Base-by-base conservation (phyloP, 768 basidiomycete species). In the Hypholoma sublateritium region DNA sequence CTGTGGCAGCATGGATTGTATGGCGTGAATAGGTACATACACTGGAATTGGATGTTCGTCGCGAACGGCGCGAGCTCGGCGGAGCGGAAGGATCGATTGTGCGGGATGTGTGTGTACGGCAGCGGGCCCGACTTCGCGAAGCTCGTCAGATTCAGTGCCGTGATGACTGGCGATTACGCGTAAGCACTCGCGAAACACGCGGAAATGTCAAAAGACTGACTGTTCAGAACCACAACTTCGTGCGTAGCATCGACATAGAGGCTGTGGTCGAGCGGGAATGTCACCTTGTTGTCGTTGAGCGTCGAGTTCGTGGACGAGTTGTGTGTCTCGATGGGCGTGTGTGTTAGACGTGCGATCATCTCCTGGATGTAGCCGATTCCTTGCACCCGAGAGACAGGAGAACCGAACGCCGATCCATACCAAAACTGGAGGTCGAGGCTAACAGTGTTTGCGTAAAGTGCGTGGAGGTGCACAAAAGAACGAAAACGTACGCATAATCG, bases 231-330 rank as follows among this genome's bases (percentile, higher is more conserved):
- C 37, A 95, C 89, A n/a, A 93, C 91, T 64, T 96, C 94, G 56
- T 95, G 95, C 1, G 89, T 91, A 5, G 91, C 91, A 67, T 96
- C 94, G 6, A 93, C 92, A 57, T 94, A 95, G 34, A 95, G 68
- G 53, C 77, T 80, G 53, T 91, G 83, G 22, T 80, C 72, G 1
- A 93, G 77, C 6, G 89, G 90, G 81, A 90, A 91, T 0, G 83
- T 88, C 16, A 79, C 76, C 0, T 78, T 74, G 61, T 81, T 84
- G 58, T 89, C 81, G 59, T 94, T 80, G 52, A 95, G 77, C 0
- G 93, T 93, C 12, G 86, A 76, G 65, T 98, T 98, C 4, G 91
- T 95, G 0, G 90, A 89, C 14, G 91, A 86, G 67, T 93, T 89
- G 74, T 90, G 85, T 9, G 71, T 75, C 44, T 72, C 69, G 57